Conservation (phyloP, 805 yeast genomes). For the Saturnispora zaruensis region DNA sequence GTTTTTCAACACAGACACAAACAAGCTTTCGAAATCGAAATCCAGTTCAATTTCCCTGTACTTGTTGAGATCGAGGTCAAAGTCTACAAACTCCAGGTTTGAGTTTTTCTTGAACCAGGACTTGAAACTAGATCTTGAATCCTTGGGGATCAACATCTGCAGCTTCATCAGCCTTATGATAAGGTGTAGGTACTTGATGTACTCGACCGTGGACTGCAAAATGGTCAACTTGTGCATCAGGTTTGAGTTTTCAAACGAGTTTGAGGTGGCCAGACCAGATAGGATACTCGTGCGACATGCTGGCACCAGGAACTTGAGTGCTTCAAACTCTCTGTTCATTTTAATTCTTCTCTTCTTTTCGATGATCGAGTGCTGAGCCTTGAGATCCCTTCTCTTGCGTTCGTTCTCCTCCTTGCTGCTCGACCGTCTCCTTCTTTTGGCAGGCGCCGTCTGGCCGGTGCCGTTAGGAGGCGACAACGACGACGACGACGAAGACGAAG, state of each 20-base stretch:
- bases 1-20: conserved; percentile 24
- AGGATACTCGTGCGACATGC: conserved; percentile 53
- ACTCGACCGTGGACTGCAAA: conserved; percentile 75
- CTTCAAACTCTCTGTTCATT: conserved; percentile 77
- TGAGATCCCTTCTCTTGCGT: conserved; percentile 38
- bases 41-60: conserved; percentile 53
- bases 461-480: neutral
- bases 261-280: conserved; percentile 21
- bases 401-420: conserved; percentile 30
- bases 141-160: conserved; percentile 28
- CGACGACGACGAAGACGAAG: neutral
- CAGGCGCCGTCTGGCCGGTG: neutral
- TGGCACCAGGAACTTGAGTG: conserved; percentile 67
- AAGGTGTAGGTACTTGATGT: conserved; percentile 60
- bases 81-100: conserved; percentile 38
- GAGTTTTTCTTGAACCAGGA: conserved; percentile 31
- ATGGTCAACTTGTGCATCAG: conserved; percentile 72
- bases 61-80: conserved; percentile 50
- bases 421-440: conserved; percentile 19
- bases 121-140: conserved; percentile 18
- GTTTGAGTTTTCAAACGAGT: conserved; percentile 25
- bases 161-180: conserved; percentile 44
- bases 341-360: conserved; percentile 72
- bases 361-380: conserved; percentile 63
- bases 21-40: conserved; percentile 39